Percentiles rank a stretch among this genome's conserved stretches.
These are phyloP conservation scores for Paramyrothecium roridum DNA, from an alignment of 2,329 filamentous ascomycete species.

Conservation along the genomic window DNA sequence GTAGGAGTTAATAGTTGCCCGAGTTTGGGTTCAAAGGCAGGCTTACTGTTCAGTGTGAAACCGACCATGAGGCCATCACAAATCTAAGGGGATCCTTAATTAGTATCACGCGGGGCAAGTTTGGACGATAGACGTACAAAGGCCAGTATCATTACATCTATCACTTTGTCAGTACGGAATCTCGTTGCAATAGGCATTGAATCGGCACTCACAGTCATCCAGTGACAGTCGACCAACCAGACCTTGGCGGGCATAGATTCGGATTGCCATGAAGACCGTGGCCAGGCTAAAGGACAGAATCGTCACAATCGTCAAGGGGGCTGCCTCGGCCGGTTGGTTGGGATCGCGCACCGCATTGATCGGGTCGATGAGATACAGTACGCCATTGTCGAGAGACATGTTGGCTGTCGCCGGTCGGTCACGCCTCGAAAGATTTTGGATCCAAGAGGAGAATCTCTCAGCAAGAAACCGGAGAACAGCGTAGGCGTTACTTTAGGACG, in stretches of 20 bases:
- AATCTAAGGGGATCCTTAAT: neutral
- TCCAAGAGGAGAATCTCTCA: too few species aligned
- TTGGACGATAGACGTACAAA: neutral
- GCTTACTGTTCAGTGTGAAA: conserved; percentile 8
- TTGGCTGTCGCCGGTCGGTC: neutral
- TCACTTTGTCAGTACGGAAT: neutral
- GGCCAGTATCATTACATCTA: neutral
- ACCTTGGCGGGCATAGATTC: conserved; percentile 5
- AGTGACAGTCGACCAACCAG: conserved; percentile 5
- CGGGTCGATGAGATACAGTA: conserved; percentile 1
- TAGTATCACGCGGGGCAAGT: too few species aligned
- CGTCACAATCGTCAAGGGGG: conserved; percentile 3
- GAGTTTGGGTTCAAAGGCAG: neutral
- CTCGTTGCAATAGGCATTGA: neutral
- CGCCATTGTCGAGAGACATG: conserved; percentile 8
- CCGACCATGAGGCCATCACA: conserved; percentile 5
- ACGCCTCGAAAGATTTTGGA: neutral
- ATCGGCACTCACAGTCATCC: conserved; percentile 5
- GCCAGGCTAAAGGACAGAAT: conserved; percentile 6
- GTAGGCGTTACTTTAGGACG: too few species aligned
- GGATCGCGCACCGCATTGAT: conserved; percentile 8
- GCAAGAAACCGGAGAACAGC: too few species aligned
- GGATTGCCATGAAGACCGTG: conserved; percentile 5
- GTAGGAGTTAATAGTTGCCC: neutral
- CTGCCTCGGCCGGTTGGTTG: conserved; percentile 3